These are phyloP conservation scores for Thermomyces lanuginosus DNA, from an alignment of 2,329 filamentous ascomycete genomes.

Conservation along the genomic window DNA sequence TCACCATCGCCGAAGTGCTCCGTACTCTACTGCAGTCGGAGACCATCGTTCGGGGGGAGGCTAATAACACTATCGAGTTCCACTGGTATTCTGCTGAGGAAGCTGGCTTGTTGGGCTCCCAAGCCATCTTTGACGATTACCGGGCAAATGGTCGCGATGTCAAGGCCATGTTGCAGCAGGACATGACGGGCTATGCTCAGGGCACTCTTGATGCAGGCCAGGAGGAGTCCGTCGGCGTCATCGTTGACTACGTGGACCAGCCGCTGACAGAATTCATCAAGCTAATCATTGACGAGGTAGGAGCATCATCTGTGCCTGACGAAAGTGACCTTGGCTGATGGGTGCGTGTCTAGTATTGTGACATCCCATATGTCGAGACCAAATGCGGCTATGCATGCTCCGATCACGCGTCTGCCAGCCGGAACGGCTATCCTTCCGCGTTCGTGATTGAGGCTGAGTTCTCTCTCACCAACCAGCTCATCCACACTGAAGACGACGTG, in stretches of 20 bases:
- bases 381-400: slow-evolving; percentile 76
- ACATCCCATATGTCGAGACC: slow-evolving; percentile 71
- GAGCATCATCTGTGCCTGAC: no score
- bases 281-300: slow-evolving; percentile 55
- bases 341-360: slow-evolving; percentile 55
- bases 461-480: slow-evolving; percentile 48
- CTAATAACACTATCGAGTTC: slow-evolving; percentile 80
- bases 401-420: slow-evolving; percentile 52
- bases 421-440: slow-evolving; percentile 48
- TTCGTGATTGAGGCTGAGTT: slow-evolving; percentile 49
- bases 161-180: slow-evolving; percentile 95
- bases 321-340: no score
- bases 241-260: slow-evolving; percentile 77
- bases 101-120: slow-evolving; percentile 69
- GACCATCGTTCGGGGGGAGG: slow-evolving; percentile 53
- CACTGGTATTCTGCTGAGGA: slow-evolving; percentile 93
- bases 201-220: slow-evolving; percentile 68
- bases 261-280: slow-evolving; percentile 82
- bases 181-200: slow-evolving; percentile 87
- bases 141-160: slow-evolving; percentile 56
- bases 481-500: slow-evolving; percentile 57
- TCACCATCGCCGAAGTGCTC: slow-evolving; percentile 87
- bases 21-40: slow-evolving; percentile 61
- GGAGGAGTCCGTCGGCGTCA: slow-evolving; percentile 75
- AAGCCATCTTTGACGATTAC: slow-evolving; percentile 76